Base-by-base conservation (phyloP, 1,139 yeast species). In the Lodderomyces oxycetoniae region DNA sequence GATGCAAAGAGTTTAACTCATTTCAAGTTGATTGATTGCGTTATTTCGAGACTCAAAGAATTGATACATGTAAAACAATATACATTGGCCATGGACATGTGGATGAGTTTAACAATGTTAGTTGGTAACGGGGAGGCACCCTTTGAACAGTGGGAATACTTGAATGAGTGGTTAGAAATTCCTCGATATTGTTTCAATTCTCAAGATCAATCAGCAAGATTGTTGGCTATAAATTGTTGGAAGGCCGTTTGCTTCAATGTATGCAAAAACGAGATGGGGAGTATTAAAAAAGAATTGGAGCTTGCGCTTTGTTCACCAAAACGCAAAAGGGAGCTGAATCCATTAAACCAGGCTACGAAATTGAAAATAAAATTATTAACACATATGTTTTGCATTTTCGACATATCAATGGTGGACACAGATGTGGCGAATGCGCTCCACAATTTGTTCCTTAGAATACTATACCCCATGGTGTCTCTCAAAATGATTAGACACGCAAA, bases 71-170 rank as follows among this genome's bases (percentile, higher is more conserved):
- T 37, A 14, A 59, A 57, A 2, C 59, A 58, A 28, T 55, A 43
- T 37, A 64, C 63, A 34, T 39, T 47, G 2, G 67, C 71, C 4
- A 59, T 63, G 59, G 74, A 68, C 38, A 56, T 66, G 9, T 68
- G 74, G 74, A 54, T 64, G 4, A 62, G 63, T 0, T 31, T 67
- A 4, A 58, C 71, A 0, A 44, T 68, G 8, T 47, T 68, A 10
- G 45, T 55, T 4, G 49, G 52, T 2, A 36, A 36, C 21, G 38
- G 42, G 5, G 48, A 45, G 4, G 21, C 36, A 2, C 46, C 58
- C 0, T 55, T 64, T 39, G 71, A 62, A 7, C 52, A 50, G 30
- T 67, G 72, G 71, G 33, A 35, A 1, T 46, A 49, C 26, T 41
- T 65, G 10, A 44, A 49, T 17, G 45, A 50, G 17, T 68, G 73